Base-by-base conservation (phyloP, 1,284 basidiomycete genomes). In the Apiotrichum mycotoxinovorans region DNA sequence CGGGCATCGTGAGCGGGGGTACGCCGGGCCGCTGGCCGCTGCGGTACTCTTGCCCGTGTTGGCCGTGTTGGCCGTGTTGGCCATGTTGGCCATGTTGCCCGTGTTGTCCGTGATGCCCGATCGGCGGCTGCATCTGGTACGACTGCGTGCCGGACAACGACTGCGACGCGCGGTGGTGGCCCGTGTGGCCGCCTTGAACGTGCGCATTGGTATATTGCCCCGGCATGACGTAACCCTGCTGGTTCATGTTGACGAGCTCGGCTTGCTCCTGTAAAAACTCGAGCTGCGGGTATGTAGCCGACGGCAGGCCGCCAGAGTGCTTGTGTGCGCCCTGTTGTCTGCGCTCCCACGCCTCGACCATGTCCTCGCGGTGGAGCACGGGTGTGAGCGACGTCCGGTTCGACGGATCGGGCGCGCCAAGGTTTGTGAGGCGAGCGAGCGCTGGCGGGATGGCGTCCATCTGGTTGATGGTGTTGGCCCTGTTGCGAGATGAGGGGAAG, bases 361-460 rank as follows among this genome's bases (percentile, higher is more conserved):
- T 87, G 64, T 95, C 91, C 68, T 94, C 91, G 57, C 91, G 83
- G 68, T 92, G 91, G 66, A 93, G 78, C 46, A 94, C 89, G 1
- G 91, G 91, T 20, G 90, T 93, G 71, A 92, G 77, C 22, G 88
- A 86, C 40, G 86, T 74, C 30, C 76, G 88, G 40, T 82, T 83
- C 2, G 77, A 72, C 54, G 88, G 85, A 70, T 94, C 88, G 63
- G 90, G 85, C 52, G 89, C 90, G 41, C 76, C 74, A 84, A 93
- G 90, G 54, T 90, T 88, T 52, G 91, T 88, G 64, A 94, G 76
- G 23, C 91, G 83, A 17, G 91, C 91, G 48, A 98, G 80, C 50
- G 92, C 91, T 15, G 93, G 91, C 22, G 95, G 95, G 20, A 98
- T 87, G 59, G 85, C 83, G 69, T 95, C 92, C 83, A 91, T 86